phyloP scores from a whole-genome alignment of 164 flowering plant genomes.

The Santalum album region DNA sequence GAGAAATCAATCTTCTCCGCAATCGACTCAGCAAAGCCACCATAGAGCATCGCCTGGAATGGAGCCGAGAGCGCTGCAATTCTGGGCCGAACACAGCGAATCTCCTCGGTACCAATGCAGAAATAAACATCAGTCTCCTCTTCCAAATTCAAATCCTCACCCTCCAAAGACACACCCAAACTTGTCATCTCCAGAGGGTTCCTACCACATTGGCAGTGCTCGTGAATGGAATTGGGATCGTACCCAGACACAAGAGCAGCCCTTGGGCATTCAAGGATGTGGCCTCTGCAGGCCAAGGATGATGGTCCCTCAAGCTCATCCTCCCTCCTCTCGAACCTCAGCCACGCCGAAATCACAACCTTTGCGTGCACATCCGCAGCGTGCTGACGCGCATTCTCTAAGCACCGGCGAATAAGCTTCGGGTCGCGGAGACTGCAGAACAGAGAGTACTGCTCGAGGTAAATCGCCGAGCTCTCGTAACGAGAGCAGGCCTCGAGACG shows the following conservation, averaged over 20 bases:
- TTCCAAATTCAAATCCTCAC: conserved; percentile 18
- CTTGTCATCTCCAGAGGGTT: neutral
- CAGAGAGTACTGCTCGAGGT: conserved; percentile 50
- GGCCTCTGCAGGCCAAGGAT: conserved; percentile 38
- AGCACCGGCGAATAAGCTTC: conserved; percentile 55
- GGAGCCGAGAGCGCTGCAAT: conserved; percentile 64
- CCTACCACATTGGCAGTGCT: conserved; percentile 32
- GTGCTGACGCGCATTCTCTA: conserved; percentile 48
- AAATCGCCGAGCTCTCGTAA: conserved; percentile 30
- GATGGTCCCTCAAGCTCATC: conserved; percentile 49
- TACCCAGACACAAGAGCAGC: conserved; percentile 45
- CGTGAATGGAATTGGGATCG: conserved; percentile 28
- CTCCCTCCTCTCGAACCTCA: conserved; percentile 72
- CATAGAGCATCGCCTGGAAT: conserved; percentile 56
- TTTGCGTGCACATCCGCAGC: conserved; percentile 60
- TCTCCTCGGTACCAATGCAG: conserved; percentile 45
- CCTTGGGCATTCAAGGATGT: conserved; percentile 45
- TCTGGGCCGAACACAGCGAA: conserved; percentile 39
- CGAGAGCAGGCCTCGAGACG: conserved; percentile 29
- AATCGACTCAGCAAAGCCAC: conserved; percentile 50
- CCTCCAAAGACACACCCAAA: neutral
- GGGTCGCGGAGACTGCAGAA: conserved; percentile 52
- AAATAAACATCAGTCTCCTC: conserved; percentile 41
- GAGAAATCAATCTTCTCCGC: conserved; percentile 51
- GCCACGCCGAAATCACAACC: conserved; percentile 71